Evolutionary conservation across 1,139 yeast species (phyloP), one percentile per base, ranked within the genome.

Genomic region (Arxiozyma heterogenica): DNA sequence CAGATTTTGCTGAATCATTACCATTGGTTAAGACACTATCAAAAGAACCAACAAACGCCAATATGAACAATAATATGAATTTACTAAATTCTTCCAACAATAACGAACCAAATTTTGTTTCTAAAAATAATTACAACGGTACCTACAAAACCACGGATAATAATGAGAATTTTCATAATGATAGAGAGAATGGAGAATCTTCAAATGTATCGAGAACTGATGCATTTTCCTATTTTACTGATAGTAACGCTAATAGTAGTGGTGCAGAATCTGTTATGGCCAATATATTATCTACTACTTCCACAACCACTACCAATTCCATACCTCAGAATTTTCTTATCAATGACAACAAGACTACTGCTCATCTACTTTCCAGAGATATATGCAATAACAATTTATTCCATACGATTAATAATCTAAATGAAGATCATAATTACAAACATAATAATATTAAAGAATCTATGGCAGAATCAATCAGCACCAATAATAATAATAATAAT

Each of bases 191-290:
- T n/a, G 44, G 20, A 1, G 44, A 51, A 21, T n/a, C 41, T 22
- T 25, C 39, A n/a, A 25, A 22, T 22, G 15, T 51, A 7, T 18
- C 45, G 20, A 53, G 51, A 3, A 47, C 52, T 22, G 56, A 58
- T 47, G 23, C 44, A 17, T 25, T 49, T 21, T 41, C 53, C 23
- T 49, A 52, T 38, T 44, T 59, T 23, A 57, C 56, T 42, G 61
- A 59, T 25, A 58, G 62, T 12, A 61, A 63, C 44, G 56, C 59
- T 12, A 58, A 61, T 34, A 64, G 66, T 51, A 64, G 62, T 41
- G 62, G 59, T 17, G 54, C 60, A 47, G 64, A 61, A 20, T 63
- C 66, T 1, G 45, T 64, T n/a, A 57, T 61, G 57, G 58, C 62
- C 3, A 62, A 56, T 41, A 63, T 65, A 6, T 55, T 59, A 17